Evolutionary conservation across 352 stramenopile species (phyloP).

Genomic region (Phytophthora cryptogea): DNA sequence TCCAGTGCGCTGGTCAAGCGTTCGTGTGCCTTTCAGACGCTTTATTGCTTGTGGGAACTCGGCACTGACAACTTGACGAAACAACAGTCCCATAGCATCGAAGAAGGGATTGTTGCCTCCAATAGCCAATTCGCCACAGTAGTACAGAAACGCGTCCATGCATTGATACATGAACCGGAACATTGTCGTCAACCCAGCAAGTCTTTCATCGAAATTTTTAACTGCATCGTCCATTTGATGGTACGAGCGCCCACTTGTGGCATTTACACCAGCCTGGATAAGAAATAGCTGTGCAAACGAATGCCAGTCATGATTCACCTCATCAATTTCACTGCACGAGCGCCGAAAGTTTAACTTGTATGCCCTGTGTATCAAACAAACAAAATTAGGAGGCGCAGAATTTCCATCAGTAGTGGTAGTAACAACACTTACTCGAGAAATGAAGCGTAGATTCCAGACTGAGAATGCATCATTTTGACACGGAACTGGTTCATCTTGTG

Average conservation of each 20-base stretch:
- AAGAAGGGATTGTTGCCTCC: conserved; percentile 80
- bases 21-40: conserved; percentile 23
- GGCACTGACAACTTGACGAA: conserved; percentile 67
- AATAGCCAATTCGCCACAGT: conserved; percentile 81
- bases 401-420: not conserved
- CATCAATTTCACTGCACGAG: conserved; percentile 58
- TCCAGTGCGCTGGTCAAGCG: conserved; percentile 3
- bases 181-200: conserved; percentile 47
- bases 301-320: conserved; percentile 57
- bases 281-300: conserved; percentile 58
- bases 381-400: not conserved
- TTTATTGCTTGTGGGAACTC: conserved; percentile 66
- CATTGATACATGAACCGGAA: conserved; percentile 87
- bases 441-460: conserved; percentile 64
- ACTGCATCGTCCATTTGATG: conserved; percentile 58
- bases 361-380: conserved; percentile 37
- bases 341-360: conserved; percentile 76
- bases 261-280: conserved; percentile 29
- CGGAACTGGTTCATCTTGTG: conserved; percentile 41
- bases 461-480: conserved; percentile 61
- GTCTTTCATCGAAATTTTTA: conserved; percentile 30
- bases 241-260: conserved; percentile 27
- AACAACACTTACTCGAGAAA: conserved; percentile 63
- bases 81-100: conserved; percentile 69
- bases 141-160: conserved; percentile 73